These are phyloP conservation scores for Penicillium robsamsonii DNA, from an alignment of 495 filamentous ascomycete species.

Conservation along the genomic window DNA sequence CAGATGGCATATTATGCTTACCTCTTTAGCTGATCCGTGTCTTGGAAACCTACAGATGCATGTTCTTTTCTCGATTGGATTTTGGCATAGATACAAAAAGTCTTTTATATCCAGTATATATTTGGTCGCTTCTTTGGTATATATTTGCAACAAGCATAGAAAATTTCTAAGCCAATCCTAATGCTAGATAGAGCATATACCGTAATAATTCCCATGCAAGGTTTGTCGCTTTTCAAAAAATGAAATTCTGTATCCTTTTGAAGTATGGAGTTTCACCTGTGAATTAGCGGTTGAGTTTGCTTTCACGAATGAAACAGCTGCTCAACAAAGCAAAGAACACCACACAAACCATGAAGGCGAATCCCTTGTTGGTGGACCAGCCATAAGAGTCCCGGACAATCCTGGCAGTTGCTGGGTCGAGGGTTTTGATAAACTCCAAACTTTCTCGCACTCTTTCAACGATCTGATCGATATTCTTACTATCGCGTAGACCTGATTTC, in stretches of 20 bases:
- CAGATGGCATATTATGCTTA: too few relatives aligned
- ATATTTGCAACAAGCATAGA: neutral
- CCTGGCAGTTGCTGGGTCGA: constrained; percentile 59
- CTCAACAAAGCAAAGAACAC: constrained; percentile 48
- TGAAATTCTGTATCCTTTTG: neutral
- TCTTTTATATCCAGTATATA: neutral
- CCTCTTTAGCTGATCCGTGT: neutral
- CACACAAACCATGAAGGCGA: constrained; percentile 43
- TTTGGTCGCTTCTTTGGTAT: neutral
- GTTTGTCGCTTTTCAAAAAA: neutral
- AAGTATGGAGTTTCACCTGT: neutral
- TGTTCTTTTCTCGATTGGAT: too few relatives aligned
- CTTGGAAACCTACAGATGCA: neutral
- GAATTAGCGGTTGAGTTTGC: constrained; percentile 34
- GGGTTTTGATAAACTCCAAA: constrained; percentile 64
- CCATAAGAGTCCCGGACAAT: constrained; percentile 71
- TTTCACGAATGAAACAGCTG: constrained; percentile 46
- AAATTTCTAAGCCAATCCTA: neutral
- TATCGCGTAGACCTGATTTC: constrained; percentile 49
- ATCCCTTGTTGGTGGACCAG: constrained; percentile 49
- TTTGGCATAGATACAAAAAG: neutral
- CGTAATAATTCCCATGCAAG: neutral
- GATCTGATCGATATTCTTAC: constrained; percentile 64
- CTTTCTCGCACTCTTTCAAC: constrained; percentile 71
- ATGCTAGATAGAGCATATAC: neutral